phyloP scores from a whole-genome alignment of 2,329 filamentous ascomycete genomes.

The Arthrobotrys sphaeroides region DNA sequence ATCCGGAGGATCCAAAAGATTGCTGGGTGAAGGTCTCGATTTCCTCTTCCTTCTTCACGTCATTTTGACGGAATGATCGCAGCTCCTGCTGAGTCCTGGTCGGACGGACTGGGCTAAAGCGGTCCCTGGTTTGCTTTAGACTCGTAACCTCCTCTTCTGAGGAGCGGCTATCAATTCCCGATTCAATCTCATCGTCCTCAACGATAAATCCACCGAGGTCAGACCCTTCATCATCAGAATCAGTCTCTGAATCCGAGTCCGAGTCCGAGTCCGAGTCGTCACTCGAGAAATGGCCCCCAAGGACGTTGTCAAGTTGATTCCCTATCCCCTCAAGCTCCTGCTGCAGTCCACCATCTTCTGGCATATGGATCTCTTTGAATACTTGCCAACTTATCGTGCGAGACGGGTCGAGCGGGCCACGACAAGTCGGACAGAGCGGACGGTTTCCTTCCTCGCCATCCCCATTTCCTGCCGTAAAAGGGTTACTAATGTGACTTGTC shows the following conservation, averaged over 20 bases:
- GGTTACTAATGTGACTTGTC: constrained; percentile 71
- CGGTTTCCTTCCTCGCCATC: constrained; percentile 69
- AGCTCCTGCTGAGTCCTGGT: constrained; percentile 14
- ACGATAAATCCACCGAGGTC: constrained; percentile 49
- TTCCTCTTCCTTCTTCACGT: constrained; percentile 26
- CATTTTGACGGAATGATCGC: background rate
- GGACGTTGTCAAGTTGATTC: constrained; percentile 54
- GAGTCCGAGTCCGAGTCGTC: constrained; percentile 60
- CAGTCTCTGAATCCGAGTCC: constrained; percentile 60
- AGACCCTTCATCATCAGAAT: constrained; percentile 59
- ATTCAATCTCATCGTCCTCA: constrained; percentile 58
- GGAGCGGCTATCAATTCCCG: constrained; percentile 57
- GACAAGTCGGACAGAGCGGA: constrained; percentile 79
- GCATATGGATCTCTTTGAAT: constrained; percentile 67
- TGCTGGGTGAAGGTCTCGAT: constrained; percentile 30
- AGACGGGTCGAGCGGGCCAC: constrained; percentile 71
- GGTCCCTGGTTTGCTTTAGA: background rate
- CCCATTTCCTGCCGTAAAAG: constrained; percentile 67
- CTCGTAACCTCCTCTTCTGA: constrained; percentile 60
- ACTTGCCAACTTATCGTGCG: constrained; percentile 77
- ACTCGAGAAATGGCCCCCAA: constrained; percentile 57
- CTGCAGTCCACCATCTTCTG: constrained; percentile 70
- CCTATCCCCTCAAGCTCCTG: constrained; percentile 57
- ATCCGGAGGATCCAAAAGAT: background rate
- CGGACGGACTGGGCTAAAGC: constrained; percentile 7